Evolutionary conservation across 495 filamentous ascomycete genomes (phyloP).

Genomic region (Tuber aestivum): DNA sequence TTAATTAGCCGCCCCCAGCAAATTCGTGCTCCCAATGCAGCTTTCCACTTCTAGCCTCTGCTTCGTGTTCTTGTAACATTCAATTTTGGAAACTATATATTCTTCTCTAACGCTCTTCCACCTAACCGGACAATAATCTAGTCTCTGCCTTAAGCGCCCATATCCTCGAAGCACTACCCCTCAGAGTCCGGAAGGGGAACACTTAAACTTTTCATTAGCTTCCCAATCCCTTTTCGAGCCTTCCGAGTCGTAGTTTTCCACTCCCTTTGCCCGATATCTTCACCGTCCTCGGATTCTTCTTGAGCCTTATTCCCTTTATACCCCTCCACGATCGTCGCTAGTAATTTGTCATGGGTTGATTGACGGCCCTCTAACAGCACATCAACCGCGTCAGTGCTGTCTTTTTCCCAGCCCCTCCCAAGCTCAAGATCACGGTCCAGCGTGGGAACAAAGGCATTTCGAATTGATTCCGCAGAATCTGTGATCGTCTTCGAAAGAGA

Average conservation of each 20-base stretch:
- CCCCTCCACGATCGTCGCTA: neutral
- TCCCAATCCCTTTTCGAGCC: constrained; percentile 23
- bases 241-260: constrained; percentile 20
- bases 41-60: neutral
- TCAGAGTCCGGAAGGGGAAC: constrained; percentile 3
- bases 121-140: neutral
- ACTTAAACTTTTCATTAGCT: constrained; percentile 21
- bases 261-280: constrained; percentile 4
- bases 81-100: neutral
- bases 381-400: constrained; percentile 12
- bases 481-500: constrained; percentile 19
- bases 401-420: constrained; percentile 29
- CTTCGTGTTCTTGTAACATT: neutral
- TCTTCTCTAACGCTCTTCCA: neutral
- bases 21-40: neutral
- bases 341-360: neutral
- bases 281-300: neutral
- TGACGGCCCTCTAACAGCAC: neutral
- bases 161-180: neutral
- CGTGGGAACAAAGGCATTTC: constrained; percentile 9
- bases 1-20: neutral
- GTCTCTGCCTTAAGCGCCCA: neutral
- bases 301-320: constrained; percentile 1
- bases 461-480: constrained; percentile 21
- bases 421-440: constrained; percentile 12